Percentiles rank a stretch among this genome's conserved stretches.
phyloP scores from a whole-genome alignment of 1,284 basidiomycete genomes.

The Taiwanofungus camphoratus region DNA sequence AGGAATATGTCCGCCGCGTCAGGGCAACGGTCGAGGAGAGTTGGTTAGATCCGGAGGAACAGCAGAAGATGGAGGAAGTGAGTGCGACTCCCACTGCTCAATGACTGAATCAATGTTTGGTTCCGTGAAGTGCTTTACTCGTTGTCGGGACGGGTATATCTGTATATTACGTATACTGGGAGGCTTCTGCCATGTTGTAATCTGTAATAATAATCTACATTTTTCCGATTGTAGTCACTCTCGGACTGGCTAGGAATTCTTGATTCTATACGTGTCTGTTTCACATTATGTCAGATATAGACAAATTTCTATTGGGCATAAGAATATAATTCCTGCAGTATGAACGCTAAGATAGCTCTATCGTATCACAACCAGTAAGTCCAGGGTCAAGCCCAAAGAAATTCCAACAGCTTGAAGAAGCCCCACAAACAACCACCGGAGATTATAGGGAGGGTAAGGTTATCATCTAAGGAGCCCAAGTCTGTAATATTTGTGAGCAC shows the following conservation, averaged over 20 bases:
- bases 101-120: background rate
- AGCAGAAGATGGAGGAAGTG: conserved; percentile 35
- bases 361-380: background rate
- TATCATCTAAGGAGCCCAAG: conserved; percentile 86
- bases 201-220: no score
- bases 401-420: conserved; percentile 43
- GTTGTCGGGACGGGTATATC: background rate
- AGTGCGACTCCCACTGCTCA: background rate
- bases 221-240: no score
- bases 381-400: background rate
- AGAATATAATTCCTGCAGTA: no score
- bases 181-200: no score
- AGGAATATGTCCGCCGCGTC: conserved; percentile 91
- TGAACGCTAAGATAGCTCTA: no score
- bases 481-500: conserved; percentile 48
- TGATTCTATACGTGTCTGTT: no score
- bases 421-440: conserved; percentile 76
- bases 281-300: no score
- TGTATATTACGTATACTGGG: background rate
- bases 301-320: no score
- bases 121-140: background rate
- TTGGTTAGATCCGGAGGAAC: conserved; percentile 82
- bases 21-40: conserved; percentile 89
- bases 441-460: conserved; percentile 91
- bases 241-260: no score